Evolutionary conservation across 805 yeast species (phyloP), one percentile per base, ranked within the genome.

Genomic region (Lipomyces spencermartinsiae): DNA sequence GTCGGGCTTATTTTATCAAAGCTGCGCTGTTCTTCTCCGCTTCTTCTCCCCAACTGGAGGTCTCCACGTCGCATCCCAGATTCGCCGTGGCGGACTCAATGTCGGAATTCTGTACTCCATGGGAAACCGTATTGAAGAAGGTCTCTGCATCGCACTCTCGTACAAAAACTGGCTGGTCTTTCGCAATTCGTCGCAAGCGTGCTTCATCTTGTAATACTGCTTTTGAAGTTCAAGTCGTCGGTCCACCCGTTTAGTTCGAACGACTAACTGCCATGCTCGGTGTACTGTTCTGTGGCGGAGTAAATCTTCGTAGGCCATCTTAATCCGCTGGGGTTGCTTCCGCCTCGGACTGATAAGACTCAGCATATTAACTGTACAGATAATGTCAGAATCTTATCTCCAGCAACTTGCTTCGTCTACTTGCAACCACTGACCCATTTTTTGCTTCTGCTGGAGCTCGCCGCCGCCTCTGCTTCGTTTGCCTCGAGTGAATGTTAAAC

Each of bases 101-200:
- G 97, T 90, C 25, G 99, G 99, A 9, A 91, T 87, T 76, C 95
- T 87, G 78, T 92, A 77, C 75, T 94, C 97, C 74, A 91, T 80
- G 4, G 97, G 94, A 78, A 91, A 93, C 74, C 92, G 82, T 73
- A 85, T 85, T 62, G 83, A 83, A 57, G 78, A 78, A 72, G 67
- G 61, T 49, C 58, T 59, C 19, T 78, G 78, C 73, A 86, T 88
- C 10, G 97, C 96, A 39, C 81, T 82, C 63, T 82, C 84, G 73
- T 82, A 93, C 62, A 94, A 80, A 59, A 80, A 83, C 0, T 88
- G 86, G 64, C 75, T 76, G 31, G 76, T 75, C 62, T 71, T 54
- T 53, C 74, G 73, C 75, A 94, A 85, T 70, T 87, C 90, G 58
- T 85, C 86, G 87, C 92, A 88, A 2, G 98, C 97, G 51, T 82